These are phyloP conservation scores for Boletus sp. DNA, from an alignment of 768 basidiomycete species.

Conservation along the genomic window DNA sequence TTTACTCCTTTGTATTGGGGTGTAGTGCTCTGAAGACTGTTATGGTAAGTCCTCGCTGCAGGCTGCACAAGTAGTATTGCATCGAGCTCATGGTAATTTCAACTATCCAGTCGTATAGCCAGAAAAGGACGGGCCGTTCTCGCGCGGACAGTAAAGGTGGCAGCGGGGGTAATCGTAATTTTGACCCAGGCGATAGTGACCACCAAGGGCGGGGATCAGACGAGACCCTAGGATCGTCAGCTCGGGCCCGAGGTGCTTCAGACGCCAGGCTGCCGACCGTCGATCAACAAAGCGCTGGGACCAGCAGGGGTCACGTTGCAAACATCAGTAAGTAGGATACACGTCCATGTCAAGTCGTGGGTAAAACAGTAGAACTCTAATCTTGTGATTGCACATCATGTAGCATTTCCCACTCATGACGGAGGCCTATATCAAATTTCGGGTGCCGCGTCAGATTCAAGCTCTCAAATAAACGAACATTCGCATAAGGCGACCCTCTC, in stretches of 20 bases:
- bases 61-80: background rate
- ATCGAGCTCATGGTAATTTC: slow-evolving; percentile 13
- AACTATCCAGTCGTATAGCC: slow-evolving; percentile 65
- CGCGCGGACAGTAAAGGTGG: slow-evolving; percentile 50
- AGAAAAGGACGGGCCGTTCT: slow-evolving; percentile 60
- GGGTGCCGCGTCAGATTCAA: slow-evolving; percentile 8
- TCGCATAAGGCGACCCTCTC: slow-evolving; percentile 28
- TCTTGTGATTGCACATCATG: slow-evolving; percentile 13
- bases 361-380: slow-evolving; percentile 28
- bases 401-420: slow-evolving; percentile 23
- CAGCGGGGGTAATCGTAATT: slow-evolving; percentile 37
- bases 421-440: slow-evolving; percentile 15
- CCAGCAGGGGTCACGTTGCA: slow-evolving; percentile 19
- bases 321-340: slow-evolving; percentile 30
- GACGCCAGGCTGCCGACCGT: slow-evolving; percentile 48
- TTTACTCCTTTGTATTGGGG: slow-evolving; percentile 7
- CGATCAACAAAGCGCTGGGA: slow-evolving; percentile 28
- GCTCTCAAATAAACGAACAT: slow-evolving; percentile 12
- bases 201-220: slow-evolving; percentile 34
- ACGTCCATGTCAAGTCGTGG: slow-evolving; percentile 15
- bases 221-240: slow-evolving; percentile 32
- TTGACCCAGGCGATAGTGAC: slow-evolving; percentile 38
- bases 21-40: slow-evolving; percentile 75
- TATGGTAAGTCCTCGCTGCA: slow-evolving; percentile 52
- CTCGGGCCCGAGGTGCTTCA: slow-evolving; percentile 64